Evolutionary conservation across 2,329 filamentous ascomycete genomes (phyloP).

Genomic region (Talaromyces funiculosus): DNA sequence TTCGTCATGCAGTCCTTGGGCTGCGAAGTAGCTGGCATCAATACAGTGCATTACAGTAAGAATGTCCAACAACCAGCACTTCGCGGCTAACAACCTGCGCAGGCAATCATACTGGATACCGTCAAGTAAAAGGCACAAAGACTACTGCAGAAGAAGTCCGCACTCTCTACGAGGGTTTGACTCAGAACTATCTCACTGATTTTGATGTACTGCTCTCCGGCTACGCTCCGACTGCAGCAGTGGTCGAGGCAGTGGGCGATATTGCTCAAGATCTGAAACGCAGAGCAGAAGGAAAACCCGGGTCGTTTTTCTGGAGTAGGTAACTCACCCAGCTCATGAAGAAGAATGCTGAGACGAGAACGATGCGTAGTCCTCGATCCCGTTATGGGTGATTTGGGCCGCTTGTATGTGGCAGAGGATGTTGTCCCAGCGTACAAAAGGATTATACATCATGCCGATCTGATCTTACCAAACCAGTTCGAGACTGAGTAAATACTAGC

Average conservation of each 20-base stretch:
- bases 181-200: conserved; percentile 74
- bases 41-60: conserved; percentile 96
- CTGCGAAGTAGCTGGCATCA: conserved; percentile 87
- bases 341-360: background rate
- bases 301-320: conserved; percentile 81
- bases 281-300: conserved; percentile 57
- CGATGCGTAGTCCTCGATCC: conserved; percentile 68
- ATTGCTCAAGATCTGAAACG: conserved; percentile 76
- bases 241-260: conserved; percentile 73
- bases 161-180: conserved; percentile 77
- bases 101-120: conserved; percentile 96
- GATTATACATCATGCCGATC: conserved; percentile 72
- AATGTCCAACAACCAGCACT: background rate
- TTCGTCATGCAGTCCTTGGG: conserved; percentile 91
- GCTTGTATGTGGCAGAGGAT: conserved; percentile 83
- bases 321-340: background rate
- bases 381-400: conserved; percentile 95
- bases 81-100: conserved; percentile 4
- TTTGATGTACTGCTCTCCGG: conserved; percentile 95
- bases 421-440: conserved; percentile 86
- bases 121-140: conserved; percentile 77
- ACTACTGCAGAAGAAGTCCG: conserved; percentile 76
- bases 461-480: conserved; percentile 95
- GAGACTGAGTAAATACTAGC: conserved; percentile 73
- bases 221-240: conserved; percentile 83